phyloP scores from a whole-genome alignment of 2,329 filamentous ascomycete genomes.

The Neophaeococcomyces mojaviensis region DNA sequence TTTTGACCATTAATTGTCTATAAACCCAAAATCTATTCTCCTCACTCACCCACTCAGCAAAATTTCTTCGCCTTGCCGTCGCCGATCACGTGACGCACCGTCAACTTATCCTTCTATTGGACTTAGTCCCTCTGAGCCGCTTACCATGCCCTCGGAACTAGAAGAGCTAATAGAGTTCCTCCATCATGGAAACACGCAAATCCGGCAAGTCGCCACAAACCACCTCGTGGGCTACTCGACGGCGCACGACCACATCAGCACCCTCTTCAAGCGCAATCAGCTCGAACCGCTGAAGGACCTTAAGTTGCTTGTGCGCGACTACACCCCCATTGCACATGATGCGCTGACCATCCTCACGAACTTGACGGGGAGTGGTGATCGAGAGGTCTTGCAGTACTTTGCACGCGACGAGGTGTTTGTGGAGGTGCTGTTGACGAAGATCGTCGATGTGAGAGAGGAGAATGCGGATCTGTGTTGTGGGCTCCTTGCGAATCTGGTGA shows the following conservation, averaged over 20 bases:
- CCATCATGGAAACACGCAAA: conserved; percentile 82
- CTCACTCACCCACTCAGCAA: no score
- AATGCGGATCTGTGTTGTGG: conserved; percentile 6
- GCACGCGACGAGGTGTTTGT: conserved; percentile 75
- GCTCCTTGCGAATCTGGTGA: conserved; percentile 6
- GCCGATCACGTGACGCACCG: no score
- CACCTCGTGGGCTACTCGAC: conserved; percentile 66
- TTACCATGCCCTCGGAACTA: conserved; percentile 2
- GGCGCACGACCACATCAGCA: conserved; percentile 48
- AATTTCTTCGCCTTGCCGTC: no score
- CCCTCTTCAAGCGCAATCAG: conserved; percentile 75
- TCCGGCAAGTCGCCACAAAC: conserved; percentile 58
- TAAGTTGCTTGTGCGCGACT: conserved; percentile 78
- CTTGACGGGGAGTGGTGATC: conserved; percentile 73
- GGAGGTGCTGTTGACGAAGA: conserved; percentile 60
- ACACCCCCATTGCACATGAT: conserved; percentile 86
- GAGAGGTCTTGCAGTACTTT: conserved; percentile 64
- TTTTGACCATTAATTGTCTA: no score
- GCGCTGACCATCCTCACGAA: conserved; percentile 71
- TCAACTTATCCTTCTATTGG: no score
- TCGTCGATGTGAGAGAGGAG: conserved; percentile 46
- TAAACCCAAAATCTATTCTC: no score
- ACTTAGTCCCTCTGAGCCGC: no score
- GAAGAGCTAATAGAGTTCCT: conserved; percentile 68
- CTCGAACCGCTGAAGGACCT: conserved; percentile 76